Base-by-base conservation (phyloP, 495 filamentous ascomycete genomes). In the Penicillium ucsense region DNA sequence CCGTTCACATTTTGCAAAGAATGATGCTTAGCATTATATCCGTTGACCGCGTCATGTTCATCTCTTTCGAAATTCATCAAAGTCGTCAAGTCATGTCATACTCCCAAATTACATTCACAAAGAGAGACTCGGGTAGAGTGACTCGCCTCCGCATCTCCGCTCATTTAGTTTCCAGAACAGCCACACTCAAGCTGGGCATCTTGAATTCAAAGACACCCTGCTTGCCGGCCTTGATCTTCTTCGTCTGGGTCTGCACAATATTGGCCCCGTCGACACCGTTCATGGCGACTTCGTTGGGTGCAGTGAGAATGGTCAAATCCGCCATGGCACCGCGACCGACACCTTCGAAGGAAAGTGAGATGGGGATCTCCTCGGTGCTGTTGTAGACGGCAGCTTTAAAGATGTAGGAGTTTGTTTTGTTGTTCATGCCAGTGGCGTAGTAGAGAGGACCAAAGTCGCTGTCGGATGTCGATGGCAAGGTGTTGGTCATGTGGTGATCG, bases 351-450 rank as follows among this genome's bases (percentile, higher is more conserved):
- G 59, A 58, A 10, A 85, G 49, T 4, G 63, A 65, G 10, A 86
- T 67, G 0, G 74, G 56, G 0, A 75, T 65, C 20, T 64, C 51
- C 3, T 44, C 64, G 4, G 81, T 79, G 45, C 71, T 69, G 64
- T 87, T 86, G 64, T 86, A 87, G 1, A 83, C 75, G 31, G 81
- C 81, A 8, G 71, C 71, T 55, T 87, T 87, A 62, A 83, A 76
- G 43, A 76, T 65, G 48, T 73, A 62, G 10, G 65, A 65, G 32
- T 56, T 47, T 20, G 55, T 64, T 32, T 53, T 41, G 44, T 51
- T 63, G 48, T 70, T 51, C 7, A 60, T 50, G 11, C 62, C 61
- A 5, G 67, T 59, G 10, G 55, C 70, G 53, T 66, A 76, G 56
- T 72, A 75, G 6, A 75, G 54, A 2, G 72, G 73, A n/a, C 66